Evolutionary conservation across 1,139 yeast genomes (phyloP).

Genomic region (Nakaseomyces glabratus): DNA sequence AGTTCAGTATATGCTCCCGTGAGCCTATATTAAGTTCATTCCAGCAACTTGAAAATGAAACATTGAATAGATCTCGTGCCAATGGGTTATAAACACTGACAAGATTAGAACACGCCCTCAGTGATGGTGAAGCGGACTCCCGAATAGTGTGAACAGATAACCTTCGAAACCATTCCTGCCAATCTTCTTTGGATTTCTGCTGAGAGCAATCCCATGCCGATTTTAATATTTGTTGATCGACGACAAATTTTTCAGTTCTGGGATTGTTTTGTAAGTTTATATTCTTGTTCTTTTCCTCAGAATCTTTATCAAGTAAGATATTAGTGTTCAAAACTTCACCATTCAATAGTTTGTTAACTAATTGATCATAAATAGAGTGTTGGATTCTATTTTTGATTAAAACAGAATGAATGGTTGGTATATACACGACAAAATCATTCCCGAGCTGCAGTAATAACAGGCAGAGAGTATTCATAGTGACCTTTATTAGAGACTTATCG

Average conservation of each 20-base stretch:
- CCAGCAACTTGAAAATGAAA: conserved; percentile 96
- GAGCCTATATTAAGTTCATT: conserved; percentile 83
- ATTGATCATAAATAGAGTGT: conserved; percentile 68
- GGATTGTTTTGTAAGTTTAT: conserved; percentile 41
- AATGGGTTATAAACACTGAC: conserved; percentile 85
- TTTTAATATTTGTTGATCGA: conserved; percentile 38
- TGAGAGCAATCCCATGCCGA: conserved; percentile 91
- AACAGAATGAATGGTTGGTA: conserved; percentile 75
- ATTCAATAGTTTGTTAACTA: conserved; percentile 66
- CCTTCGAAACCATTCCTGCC: conserved; percentile 96
- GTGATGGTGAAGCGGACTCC: conserved; percentile 91
- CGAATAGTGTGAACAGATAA: conserved; percentile 77
- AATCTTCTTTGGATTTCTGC: conserved; percentile 83
- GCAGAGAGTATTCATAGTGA: conserved; percentile 73
- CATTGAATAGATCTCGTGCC: conserved; percentile 86
- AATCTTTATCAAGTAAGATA: conserved; percentile 60
- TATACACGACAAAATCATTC: conserved; percentile 72
- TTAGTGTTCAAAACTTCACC: conserved; percentile 87
- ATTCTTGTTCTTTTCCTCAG: conserved; percentile 43
- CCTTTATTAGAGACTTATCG: conserved; percentile 53
- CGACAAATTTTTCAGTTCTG: conserved; percentile 68
- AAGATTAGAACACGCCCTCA: conserved; percentile 85
- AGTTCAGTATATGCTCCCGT: conserved; percentile 81
- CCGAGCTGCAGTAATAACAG: conserved; percentile 74
- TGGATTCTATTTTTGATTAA: conserved; percentile 56